Conservation (phyloP, 345 rosid species). For the Sonneratia alba region DNA sequence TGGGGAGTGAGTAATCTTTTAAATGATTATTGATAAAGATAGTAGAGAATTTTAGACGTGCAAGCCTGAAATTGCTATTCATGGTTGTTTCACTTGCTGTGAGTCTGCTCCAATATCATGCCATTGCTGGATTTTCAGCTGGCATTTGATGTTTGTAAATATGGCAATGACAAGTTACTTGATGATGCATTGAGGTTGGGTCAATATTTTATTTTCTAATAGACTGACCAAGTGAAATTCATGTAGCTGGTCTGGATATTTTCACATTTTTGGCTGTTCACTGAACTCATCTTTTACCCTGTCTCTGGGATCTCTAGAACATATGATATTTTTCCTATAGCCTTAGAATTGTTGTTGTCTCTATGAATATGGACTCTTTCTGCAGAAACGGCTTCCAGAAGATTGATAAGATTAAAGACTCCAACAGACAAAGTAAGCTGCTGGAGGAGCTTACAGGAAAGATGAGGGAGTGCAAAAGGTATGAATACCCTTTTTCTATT, state of each 20-base stretch:
- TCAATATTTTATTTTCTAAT: neutral
- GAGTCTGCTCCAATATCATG: neutral
- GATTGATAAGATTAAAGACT: constrained; percentile 89
- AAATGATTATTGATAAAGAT: neutral
- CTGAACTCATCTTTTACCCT: neutral
- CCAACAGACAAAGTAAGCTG: constrained; percentile 86
- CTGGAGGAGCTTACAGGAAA: constrained; percentile 89
- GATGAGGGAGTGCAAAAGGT: constrained; percentile 99
- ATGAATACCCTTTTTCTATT: neutral
- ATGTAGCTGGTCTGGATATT: neutral
- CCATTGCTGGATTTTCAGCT: neutral
- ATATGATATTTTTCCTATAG: neutral
- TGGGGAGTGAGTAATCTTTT: neutral
- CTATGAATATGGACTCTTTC: neutral
- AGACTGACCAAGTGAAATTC: neutral
- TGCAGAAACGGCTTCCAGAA: constrained; percentile 95
- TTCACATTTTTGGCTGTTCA: neutral
- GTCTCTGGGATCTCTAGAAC: neutral
- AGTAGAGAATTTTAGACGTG: neutral
- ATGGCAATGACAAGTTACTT: neutral
- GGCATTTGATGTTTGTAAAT: neutral
- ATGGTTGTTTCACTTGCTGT: neutral
- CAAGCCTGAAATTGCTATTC: neutral
- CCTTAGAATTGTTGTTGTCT: neutral
- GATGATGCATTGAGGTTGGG: neutral